These are phyloP conservation scores for Fraxinus platypoda DNA, from an alignment of 305 asterid species.

Conservation along the genomic window DNA sequence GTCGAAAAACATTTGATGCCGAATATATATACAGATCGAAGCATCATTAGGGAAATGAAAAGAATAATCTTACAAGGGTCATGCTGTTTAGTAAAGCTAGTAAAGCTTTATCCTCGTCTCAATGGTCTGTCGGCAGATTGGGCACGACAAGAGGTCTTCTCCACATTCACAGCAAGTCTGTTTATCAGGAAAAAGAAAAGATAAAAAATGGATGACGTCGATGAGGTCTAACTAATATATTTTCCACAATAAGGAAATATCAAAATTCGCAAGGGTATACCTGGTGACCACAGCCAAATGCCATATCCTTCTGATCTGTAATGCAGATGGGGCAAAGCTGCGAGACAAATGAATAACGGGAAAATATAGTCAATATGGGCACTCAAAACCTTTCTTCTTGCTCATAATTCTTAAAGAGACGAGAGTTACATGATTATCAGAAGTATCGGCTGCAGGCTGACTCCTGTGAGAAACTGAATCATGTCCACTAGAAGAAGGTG, in stretches of 20 bases:
- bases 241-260: neutral
- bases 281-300: slow-evolving; percentile 98
- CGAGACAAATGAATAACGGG: slow-evolving; percentile 2
- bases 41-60: neutral
- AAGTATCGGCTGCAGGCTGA: slow-evolving; percentile 49
- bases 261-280: slow-evolving; percentile 30
- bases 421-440: slow-evolving; percentile 63
- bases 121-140: slow-evolving; percentile 71
- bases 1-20: neutral
- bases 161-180: slow-evolving; percentile 95
- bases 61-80: neutral
- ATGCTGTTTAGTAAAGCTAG: slow-evolving; percentile 60
- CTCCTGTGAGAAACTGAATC: slow-evolving; percentile 33
- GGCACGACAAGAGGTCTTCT: slow-evolving; percentile 64
- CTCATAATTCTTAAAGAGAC: neutral
- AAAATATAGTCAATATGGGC: neutral
- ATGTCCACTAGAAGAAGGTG: slow-evolving; percentile 50
- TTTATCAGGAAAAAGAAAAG: neutral
- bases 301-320: slow-evolving; percentile 74
- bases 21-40: neutral
- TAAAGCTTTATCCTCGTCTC: slow-evolving; percentile 81
- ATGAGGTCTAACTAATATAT: neutral
- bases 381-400: neutral
- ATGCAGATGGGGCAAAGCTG: slow-evolving; percentile 96
- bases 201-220: neutral